Base-by-base conservation (phyloP, 129 eudicot genomes). In the Scalesia atractyloides region DNA sequence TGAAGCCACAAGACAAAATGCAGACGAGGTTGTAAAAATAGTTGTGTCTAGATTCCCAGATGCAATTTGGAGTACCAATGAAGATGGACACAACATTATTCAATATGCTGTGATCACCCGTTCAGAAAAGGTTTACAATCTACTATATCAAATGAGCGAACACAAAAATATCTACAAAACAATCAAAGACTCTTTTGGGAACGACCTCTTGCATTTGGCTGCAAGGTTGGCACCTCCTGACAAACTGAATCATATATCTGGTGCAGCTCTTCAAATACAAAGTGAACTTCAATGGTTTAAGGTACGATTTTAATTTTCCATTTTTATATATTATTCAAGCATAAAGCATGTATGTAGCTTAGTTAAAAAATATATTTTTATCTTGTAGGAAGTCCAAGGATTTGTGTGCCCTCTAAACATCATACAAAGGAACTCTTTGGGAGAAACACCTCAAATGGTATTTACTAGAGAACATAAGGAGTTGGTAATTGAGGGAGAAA, bases 201-300 rank as follows among this genome's bases (percentile, higher is more conserved):
- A 72, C 8, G 57, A 72, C 37, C 51, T 59, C 19, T 24, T 78
- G 48, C 82, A 78, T 33, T 19, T 78, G 57, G 77, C 82, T 15
- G 82, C 73, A 16, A 64, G 56, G 9, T 52, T 44, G 30, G 73
- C 77, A 53, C 77, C 82, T 22, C 1, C 51, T 3, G 14, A 49
- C 41, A 70, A 78, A 14, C 73, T 71, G 4, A 71, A 5, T 8
- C 62, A 4, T 18, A 65, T 71, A 37, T 43, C 68, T 0, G 82
- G 82, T n/a, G 77, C 73, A 53, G 82, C 73, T 65, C 53, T 70
- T 6, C 69, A 64, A 39, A 64, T 64, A 17, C 69, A 64, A 41
- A 0, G 4, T 12, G 69, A 64, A 14, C 14, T 71, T 51, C 19
- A 52, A 41, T 70, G 77, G 77, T 78, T 70, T 57, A 64, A 70